Percentiles rank a stretch among this genome's conserved stretches.
These are phyloP conservation scores for Filobasidium floriforme DNA, from an alignment of 768 basidiomycete genomes.

Conservation along the genomic window DNA sequence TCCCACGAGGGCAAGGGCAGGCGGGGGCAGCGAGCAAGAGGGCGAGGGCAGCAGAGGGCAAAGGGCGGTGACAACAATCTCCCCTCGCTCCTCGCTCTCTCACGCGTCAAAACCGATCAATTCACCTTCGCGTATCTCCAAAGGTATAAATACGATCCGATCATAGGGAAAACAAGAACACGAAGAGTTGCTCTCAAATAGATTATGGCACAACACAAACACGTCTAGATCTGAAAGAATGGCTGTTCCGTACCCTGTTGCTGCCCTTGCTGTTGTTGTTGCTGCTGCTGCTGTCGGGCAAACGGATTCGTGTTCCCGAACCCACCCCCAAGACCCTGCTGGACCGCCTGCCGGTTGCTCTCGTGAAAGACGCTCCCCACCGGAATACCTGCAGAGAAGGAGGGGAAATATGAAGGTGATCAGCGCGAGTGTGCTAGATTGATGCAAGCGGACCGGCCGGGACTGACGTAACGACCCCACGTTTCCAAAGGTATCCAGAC, in stretches of 20 bases:
- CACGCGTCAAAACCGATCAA: not conserved
- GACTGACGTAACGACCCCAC: conserved; percentile 59
- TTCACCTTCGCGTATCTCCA: too few species aligned
- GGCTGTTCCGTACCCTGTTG: conserved; percentile 54
- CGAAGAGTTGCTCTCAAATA: not conserved
- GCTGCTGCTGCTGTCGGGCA: conserved; percentile 53
- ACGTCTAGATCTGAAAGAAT: conserved; percentile 62
- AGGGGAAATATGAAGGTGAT: conserved; percentile 54
- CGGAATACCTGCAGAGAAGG: conserved; percentile 53
- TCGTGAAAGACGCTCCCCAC: conserved; percentile 50
- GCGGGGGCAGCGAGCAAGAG: not conserved
- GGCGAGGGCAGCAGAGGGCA: not conserved
- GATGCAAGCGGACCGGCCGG: not conserved
- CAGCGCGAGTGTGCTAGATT: not conserved
- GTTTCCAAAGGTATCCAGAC: conserved; percentile 94
- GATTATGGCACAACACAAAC: not conserved
- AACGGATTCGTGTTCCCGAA: conserved; percentile 43
- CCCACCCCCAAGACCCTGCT: conserved; percentile 31
- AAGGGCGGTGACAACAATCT: not conserved
- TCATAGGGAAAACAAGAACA: not conserved
- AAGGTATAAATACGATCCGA: too few species aligned
- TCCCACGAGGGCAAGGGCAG: not conserved
- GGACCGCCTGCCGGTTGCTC: conserved; percentile 35
- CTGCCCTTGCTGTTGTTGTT: conserved; percentile 49
- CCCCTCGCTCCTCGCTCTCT: not conserved